A percentile compares a stretch with the other conserved stretches of the same genome.
These are phyloP conservation scores for Phyllosticta citrichinensis DNA, from an alignment of 2,329 filamentous ascomycete genomes.

Conservation along the genomic window DNA sequence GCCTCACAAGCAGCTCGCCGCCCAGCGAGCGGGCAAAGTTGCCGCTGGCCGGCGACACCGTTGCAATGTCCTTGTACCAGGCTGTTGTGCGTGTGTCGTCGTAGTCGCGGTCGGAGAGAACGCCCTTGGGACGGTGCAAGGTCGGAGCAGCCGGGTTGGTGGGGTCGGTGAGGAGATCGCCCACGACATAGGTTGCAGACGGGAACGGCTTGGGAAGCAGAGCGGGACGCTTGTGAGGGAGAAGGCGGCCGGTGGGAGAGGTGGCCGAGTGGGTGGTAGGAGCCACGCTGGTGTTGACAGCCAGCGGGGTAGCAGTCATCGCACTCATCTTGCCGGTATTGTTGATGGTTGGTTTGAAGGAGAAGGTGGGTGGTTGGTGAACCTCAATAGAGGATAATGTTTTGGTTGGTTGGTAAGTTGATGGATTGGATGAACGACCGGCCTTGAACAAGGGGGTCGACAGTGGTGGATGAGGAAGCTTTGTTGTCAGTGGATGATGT, in stretches of 20 bases:
- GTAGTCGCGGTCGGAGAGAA: slow-evolving; percentile 4
- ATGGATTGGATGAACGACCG: not conserved
- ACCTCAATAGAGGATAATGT: not conserved
- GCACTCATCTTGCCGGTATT: slow-evolving; percentile 10
- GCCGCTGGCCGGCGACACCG: slow-evolving; percentile 3
- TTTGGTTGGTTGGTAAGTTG: not conserved
- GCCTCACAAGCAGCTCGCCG: slow-evolving; percentile 5
- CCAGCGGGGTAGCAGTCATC: not conserved
- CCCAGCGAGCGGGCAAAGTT: slow-evolving; percentile 8
- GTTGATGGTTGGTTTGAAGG: not conserved
- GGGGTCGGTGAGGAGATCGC: slow-evolving; percentile 6
- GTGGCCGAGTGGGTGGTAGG: not conserved
- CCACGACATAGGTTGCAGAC: slow-evolving; percentile 2
- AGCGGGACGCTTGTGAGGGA: not conserved
- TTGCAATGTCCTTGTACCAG: slow-evolving; percentile 9
- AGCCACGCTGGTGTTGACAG: not conserved
- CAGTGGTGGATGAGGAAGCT: not conserved
- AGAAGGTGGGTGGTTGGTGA: not conserved
- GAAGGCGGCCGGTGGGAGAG: not conserved
- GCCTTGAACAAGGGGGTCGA: not conserved
- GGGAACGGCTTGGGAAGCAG: not conserved
- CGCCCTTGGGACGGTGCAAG: not conserved
- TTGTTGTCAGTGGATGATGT: not conserved
- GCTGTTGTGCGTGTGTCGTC: slow-evolving; percentile 9
- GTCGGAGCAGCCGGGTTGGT: not conserved